Evolutionary conservation across 2,329 filamentous ascomycete genomes (phyloP).

Genomic region (Pseudogymnoascus verrucosus): DNA sequence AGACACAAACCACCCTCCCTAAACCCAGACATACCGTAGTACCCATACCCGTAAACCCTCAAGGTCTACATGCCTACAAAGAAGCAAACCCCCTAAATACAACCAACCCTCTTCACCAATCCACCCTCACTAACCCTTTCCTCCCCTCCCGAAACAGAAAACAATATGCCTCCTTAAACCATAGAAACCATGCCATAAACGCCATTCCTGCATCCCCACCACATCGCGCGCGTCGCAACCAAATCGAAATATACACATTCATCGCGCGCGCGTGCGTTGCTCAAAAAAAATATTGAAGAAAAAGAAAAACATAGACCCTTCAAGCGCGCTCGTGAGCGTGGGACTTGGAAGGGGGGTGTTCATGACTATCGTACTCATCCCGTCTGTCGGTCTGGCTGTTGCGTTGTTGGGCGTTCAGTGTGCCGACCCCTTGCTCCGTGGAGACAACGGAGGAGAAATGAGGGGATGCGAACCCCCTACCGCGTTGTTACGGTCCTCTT

Average conservation of each 20-base stretch:
- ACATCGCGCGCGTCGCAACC: neutral
- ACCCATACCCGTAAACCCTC: neutral
- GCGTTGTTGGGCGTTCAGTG: neutral
- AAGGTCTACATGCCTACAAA: neutral
- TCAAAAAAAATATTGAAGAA: neutral
- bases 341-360: neutral
- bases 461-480: neutral
- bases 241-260: neutral
- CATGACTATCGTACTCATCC: conserved; percentile 2
- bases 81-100: neutral
- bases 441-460: neutral
- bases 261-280: neutral
- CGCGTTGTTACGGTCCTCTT: conserved; percentile 39
- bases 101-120: neutral
- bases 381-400: neutral
- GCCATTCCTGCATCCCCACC: neutral
- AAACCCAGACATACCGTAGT: neutral
- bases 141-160: neutral
- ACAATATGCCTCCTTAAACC: neutral
- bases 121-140: neutral
- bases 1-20: neutral
- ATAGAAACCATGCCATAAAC: neutral
- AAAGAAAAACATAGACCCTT: neutral
- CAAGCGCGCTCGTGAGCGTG: neutral
- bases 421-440: neutral